Base-by-base conservation (phyloP, 2,329 filamentous ascomycete genomes). In the Amylocarpus encephaloides region DNA sequence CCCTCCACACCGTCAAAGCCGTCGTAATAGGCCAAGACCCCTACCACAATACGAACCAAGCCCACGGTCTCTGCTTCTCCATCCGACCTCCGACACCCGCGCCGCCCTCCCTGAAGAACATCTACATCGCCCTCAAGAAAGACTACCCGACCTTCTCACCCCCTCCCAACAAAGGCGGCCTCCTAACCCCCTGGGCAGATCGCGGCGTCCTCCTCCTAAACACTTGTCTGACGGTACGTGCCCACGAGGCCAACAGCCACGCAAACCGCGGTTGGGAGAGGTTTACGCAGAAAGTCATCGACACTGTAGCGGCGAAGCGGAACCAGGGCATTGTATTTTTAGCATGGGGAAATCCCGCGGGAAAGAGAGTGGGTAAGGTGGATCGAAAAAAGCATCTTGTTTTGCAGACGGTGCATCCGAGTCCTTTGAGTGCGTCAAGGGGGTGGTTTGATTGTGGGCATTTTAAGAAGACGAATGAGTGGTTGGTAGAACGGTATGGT, bases 11-110 rank as follows among this genome's bases (percentile, higher is more conserved):
- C 12, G 91, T 97, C 67, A 95, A 95, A 69, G 86, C 87, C 50
- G 91, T 98, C 53, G 90, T 98, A 64, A 70, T 97, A 48, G 93
- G 93, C 58, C 93, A 98, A 72, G 93, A 98, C 67, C 93, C 93
- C 2, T 98, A 98, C 69, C 93, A 98, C 73, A 95, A 95, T 67
- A 69, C 82, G 67, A 94, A 94, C 69, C 93, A 98, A 75, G 93
- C 93, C 45, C 93, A 97, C 68, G 93, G 93, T 39, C 83, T 98
- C 52, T 92, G 88, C 66, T 98, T 98, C 76, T 95, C 89, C 43
- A 91, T 97, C 49, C 87, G 88, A 9, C 85, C 92, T 2, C 93
- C 93, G 0, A 95, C 89, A 0, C 80, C 81, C 3, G 89, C 92
- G 1, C 93, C 93, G 0, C 91, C 92, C 0, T 95, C 89, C 1